Conservation (phyloP, 2,329 filamentous ascomycete genomes). For the Ceratocystis cacaofunesta region DNA sequence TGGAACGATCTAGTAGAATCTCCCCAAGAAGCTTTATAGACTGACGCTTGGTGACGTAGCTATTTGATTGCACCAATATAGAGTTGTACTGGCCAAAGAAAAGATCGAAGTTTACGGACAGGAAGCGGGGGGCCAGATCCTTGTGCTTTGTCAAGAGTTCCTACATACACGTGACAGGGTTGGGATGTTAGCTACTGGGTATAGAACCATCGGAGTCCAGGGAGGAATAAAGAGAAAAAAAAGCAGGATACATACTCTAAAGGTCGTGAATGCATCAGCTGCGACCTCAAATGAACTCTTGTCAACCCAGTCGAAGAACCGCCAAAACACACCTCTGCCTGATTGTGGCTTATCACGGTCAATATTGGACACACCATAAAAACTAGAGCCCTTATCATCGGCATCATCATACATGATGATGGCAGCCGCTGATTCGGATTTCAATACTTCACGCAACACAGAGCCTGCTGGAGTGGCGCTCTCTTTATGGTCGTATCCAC, state of each 20-base stretch:
- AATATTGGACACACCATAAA: conserved; percentile 62
- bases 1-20: conserved; percentile 82
- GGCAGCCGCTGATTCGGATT: conserved; percentile 79
- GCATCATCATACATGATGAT: conserved; percentile 89
- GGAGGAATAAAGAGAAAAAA: not conserved
- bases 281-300: conserved; percentile 92
- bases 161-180: conserved; percentile 35
- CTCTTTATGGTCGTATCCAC: conserved; percentile 78
- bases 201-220: too few relatives aligned
- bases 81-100: conserved; percentile 90
- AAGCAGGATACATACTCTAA: conserved; percentile 49
- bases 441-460: conserved; percentile 73
- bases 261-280: conserved; percentile 94
- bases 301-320: conserved; percentile 94
- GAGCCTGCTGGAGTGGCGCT: conserved; percentile 84
- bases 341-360: conserved; percentile 61
- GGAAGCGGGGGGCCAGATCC: conserved; percentile 71
- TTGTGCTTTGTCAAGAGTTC: conserved; percentile 93
- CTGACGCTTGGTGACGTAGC: conserved; percentile 94
- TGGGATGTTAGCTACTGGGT: conserved; percentile 2
- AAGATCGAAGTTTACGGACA: conserved; percentile 76
- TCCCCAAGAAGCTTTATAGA: conserved; percentile 95
- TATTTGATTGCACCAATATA: conserved; percentile 75
- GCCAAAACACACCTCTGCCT: conserved; percentile 84
- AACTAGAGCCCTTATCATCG: conserved; percentile 50